phyloP scores from a whole-genome alignment of 148 eudicot species.

The Rhododendron mucronatum region DNA sequence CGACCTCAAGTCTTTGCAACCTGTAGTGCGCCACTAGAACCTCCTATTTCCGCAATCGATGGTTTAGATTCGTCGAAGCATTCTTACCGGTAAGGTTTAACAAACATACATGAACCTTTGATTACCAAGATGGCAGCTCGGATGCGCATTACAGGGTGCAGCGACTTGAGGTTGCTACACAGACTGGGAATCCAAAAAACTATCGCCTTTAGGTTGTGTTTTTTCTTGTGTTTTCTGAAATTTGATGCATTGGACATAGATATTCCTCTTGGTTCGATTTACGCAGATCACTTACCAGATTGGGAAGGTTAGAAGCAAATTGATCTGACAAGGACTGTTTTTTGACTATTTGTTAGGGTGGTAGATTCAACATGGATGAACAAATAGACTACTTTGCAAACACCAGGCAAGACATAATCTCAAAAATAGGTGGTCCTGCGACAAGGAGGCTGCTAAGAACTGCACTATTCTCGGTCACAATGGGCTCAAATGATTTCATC shows the following conservation, averaged over 20 bases:
- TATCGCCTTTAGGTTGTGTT: no score
- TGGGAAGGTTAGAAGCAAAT: background rate
- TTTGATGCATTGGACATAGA: background rate
- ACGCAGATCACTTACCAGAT: no score
- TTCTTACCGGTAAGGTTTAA: no score
- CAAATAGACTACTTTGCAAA: slow-evolving; percentile 84
- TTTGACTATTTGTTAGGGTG: slow-evolving; percentile 32
- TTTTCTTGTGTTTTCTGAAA: background rate
- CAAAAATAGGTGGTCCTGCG: slow-evolving; percentile 43
- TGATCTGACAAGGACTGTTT: background rate
- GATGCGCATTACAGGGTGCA: no score
- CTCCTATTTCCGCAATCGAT: background rate
- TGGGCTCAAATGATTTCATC: slow-evolving; percentile 80
- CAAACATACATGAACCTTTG: no score
- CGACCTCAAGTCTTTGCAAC: no score
- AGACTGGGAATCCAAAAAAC: no score
- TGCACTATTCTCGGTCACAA: slow-evolving; percentile 63
- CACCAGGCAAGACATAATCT: slow-evolving; percentile 60
- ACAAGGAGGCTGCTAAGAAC: slow-evolving; percentile 37
- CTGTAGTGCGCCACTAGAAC: no score
- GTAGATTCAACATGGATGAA: slow-evolving; percentile 73
- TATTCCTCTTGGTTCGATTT: background rate
- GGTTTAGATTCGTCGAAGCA: no score
- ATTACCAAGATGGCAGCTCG: no score
- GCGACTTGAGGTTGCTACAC: no score